Base-by-base conservation (phyloP, 1,284 basidiomycete species). In the Sparassis latifolia region DNA sequence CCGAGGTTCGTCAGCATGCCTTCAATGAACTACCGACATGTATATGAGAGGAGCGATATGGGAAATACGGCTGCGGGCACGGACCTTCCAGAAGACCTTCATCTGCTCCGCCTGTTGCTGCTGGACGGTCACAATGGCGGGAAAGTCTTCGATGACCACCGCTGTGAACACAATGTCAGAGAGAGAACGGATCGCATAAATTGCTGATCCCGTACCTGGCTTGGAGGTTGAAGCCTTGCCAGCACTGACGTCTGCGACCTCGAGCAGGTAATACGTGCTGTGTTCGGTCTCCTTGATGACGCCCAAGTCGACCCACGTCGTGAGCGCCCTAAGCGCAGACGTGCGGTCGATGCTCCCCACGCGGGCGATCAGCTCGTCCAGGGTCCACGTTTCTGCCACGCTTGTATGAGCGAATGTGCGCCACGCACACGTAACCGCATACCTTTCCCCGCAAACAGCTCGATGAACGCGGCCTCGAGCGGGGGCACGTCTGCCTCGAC, bases 1-100 rank as follows among this genome's bases (percentile, higher is more conserved):
- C 87, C 87, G 42, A 95, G 71, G 62, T 92, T 93, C 49, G 80
- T 89, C 50, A 94, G 80, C 83, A 92, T 89, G 33, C 89, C 89
- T 66, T 89, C 82, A 54, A 90, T 84, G 65, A 85, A 89, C 84
- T 87, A 7, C 42, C 10, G 31, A 20, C 9, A 27, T 33, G 12
- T 12, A 28, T 2, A 42, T 32, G 41, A 42, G 40, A 46, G 58
- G 48, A 61, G 49, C 35, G 49, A 51, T 50, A 45, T 39, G 50
- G 12, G 50, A 29, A 42, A 27, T 7, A 32, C 48, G 39, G 27
- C 37, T 43, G 2, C 29, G 48, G 29, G 28, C 38, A 44, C 28
- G 42, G 52, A 88, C 91, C 77, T 86, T 89, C 89, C 90, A 94
- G 63, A 84, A 89, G 2, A 91, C 77, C 53, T 75, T 78, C 86